phyloP scores from a whole-genome alignment of 2,329 filamentous ascomycete species.

The Fusarium equiseti region DNA sequence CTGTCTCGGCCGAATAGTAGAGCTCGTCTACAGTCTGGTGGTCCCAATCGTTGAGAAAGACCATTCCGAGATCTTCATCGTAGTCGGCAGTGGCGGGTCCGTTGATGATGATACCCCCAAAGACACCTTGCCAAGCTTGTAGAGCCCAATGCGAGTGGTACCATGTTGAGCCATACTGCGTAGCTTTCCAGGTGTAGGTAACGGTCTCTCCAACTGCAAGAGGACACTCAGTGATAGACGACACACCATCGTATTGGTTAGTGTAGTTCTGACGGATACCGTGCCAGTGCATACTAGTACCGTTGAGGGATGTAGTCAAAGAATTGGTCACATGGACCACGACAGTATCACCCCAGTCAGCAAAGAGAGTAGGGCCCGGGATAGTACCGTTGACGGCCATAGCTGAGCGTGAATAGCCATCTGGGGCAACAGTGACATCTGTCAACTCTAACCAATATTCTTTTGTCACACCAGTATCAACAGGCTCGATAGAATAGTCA shows the following conservation, averaged over 20 bases:
- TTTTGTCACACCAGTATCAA: slow-evolving; percentile 62
- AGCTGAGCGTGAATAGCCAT: slow-evolving; percentile 57
- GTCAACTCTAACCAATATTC: slow-evolving; percentile 62
- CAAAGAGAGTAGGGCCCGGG: slow-evolving; percentile 69
- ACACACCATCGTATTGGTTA: slow-evolving; percentile 69
- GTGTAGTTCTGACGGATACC: slow-evolving; percentile 69
- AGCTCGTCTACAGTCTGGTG: slow-evolving; percentile 59
- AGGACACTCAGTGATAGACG: slow-evolving; percentile 62
- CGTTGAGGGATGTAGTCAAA: slow-evolving; percentile 58
- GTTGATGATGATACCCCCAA: slow-evolving; percentile 71
- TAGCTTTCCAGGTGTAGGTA: slow-evolving; percentile 70
- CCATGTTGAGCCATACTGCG: slow-evolving; percentile 67
- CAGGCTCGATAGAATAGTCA: slow-evolving; percentile 57
- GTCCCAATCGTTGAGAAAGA: slow-evolving; percentile 71
- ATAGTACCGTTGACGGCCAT: slow-evolving; percentile 68
- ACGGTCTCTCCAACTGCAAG: slow-evolving; percentile 62
- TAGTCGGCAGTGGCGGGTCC: slow-evolving; percentile 70
- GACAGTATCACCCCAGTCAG: slow-evolving; percentile 64
- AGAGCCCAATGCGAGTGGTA: slow-evolving; percentile 71
- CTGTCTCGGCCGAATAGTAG: slow-evolving; percentile 33
- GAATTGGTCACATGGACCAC: slow-evolving; percentile 67
- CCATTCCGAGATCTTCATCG: slow-evolving; percentile 71
- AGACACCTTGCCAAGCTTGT: slow-evolving; percentile 65
- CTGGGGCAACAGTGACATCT: slow-evolving; percentile 57
- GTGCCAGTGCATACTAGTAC: slow-evolving; percentile 73